These are phyloP conservation scores for Sanghuangporus weigelae DNA, from an alignment of 1,284 basidiomycete species.

Conservation along the genomic window DNA sequence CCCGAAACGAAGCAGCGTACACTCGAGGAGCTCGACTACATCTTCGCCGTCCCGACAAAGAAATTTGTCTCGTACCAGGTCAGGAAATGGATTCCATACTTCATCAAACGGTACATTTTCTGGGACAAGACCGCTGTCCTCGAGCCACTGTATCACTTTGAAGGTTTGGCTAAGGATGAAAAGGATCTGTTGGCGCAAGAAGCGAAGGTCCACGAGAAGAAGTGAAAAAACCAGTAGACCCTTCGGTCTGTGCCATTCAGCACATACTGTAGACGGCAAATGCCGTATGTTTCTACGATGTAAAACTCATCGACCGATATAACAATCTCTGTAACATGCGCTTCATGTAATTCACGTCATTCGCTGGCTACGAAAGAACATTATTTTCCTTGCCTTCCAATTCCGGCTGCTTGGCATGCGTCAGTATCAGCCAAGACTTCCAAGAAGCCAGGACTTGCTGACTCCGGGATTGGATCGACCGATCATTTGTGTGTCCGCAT, in stretches of 20 bases:
- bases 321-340: not conserved
- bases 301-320: not conserved
- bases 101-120: constrained; percentile 52
- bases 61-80: constrained; percentile 52
- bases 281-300: no score
- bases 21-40: constrained; percentile 53
- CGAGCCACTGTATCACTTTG: constrained; percentile 47
- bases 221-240: constrained; percentile 34
- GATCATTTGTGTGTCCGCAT: not conserved
- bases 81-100: constrained; percentile 53
- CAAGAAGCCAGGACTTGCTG: not conserved
- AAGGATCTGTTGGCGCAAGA: constrained; percentile 35
- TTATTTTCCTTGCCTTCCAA: not conserved
- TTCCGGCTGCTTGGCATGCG: not conserved
- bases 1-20: constrained; percentile 68
- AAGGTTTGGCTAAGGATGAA: constrained; percentile 38
- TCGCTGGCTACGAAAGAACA: not conserved
- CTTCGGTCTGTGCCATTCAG: constrained; percentile 39
- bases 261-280: not conserved
- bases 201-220: not conserved
- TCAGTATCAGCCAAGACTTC: not conserved
- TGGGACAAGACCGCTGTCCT: constrained; percentile 38
- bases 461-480: not conserved
- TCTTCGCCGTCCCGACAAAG: constrained; percentile 59
- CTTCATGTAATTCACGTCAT: not conserved